phyloP scores from a whole-genome alignment of 2,329 filamentous ascomycete species.

The Cryphonectria nitschkei region DNA sequence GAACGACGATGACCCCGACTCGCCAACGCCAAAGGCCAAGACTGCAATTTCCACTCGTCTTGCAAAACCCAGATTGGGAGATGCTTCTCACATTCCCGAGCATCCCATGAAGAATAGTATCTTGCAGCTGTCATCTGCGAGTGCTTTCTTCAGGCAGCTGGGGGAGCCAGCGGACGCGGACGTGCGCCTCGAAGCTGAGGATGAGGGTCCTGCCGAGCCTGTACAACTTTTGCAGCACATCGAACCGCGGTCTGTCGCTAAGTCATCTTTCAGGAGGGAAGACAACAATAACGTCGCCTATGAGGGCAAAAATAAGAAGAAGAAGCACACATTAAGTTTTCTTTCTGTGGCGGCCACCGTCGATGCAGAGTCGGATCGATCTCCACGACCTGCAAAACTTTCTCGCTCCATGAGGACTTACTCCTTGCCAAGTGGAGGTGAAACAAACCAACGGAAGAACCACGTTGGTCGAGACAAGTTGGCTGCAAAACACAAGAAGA shows the following conservation, averaged over 20 bases:
- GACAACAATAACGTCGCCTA: neutral
- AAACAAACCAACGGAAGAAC: too few relatives aligned
- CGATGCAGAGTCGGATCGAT: neutral
- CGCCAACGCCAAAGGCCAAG: neutral
- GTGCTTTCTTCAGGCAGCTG: neutral
- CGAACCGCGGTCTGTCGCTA: neutral
- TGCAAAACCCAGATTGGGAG: neutral
- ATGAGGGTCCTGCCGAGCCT: neutral
- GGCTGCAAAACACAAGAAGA: constrained; percentile 6
- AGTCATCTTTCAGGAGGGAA: neutral
- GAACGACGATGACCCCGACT: neutral
- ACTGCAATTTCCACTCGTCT: neutral
- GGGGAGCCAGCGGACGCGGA: neutral
- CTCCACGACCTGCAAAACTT: neutral
- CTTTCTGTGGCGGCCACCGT: neutral
- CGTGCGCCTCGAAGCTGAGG: neutral
- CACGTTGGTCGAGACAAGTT: neutral
- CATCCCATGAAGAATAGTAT: constrained; percentile 3
- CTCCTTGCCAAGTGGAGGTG: accelerated
- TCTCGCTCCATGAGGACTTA: neutral
- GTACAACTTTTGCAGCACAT: neutral
- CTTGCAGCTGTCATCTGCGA: constrained; percentile 1
- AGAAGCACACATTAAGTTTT: constrained; percentile 4
- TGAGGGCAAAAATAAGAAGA: neutral
- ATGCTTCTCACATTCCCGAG: neutral